Percentiles rank a stretch among this genome's conserved stretches.
Evolutionary conservation across 2,329 filamentous ascomycete genomes (phyloP).

Genomic region (Aspergillus sclerotialis): DNA sequence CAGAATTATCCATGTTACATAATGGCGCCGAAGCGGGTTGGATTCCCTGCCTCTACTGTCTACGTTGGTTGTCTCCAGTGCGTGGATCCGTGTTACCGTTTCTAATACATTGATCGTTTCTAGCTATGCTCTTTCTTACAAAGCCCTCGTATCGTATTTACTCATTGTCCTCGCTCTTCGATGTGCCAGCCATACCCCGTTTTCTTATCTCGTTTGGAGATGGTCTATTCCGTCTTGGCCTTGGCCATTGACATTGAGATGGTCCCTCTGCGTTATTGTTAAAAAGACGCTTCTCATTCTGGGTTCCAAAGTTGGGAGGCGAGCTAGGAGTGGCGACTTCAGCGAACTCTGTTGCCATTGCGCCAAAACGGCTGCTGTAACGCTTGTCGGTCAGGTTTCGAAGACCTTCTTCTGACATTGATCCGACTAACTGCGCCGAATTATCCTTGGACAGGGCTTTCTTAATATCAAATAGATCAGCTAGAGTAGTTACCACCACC

Average conservation of each 20-base stretch:
- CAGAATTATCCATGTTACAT: too few relatives aligned
- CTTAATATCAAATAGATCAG: constrained; percentile 36
- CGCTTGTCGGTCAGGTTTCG: constrained; percentile 17
- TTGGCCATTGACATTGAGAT: constrained; percentile 13
- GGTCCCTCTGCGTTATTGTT: constrained; percentile 11
- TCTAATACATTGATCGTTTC: too few relatives aligned
- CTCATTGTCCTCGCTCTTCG: not conserved
- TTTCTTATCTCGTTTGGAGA: constrained; percentile 24
- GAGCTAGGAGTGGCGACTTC: constrained; percentile 6
- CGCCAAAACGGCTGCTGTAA: constrained; percentile 23
- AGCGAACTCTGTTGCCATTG: constrained; percentile 5
- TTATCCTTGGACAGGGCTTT: constrained; percentile 28
- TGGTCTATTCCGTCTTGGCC: constrained; percentile 13
- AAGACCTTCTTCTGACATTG: constrained; percentile 26
- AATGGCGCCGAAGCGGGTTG: too few relatives aligned
- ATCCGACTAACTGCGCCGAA: constrained; percentile 32
- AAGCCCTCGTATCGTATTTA: constrained; percentile 1
- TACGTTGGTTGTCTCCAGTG: too few relatives aligned
- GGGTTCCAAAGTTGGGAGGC: constrained; percentile 4
- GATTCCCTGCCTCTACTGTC: too few relatives aligned
- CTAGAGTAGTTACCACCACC: constrained; percentile 36
- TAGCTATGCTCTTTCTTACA: too few relatives aligned
- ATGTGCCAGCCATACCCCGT: constrained; percentile 8
- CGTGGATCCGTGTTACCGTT: too few relatives aligned
- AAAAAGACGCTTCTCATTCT: constrained; percentile 2